Evolutionary conservation across 2,329 filamentous ascomycete genomes (phyloP), one percentile per base, ranked within the genome.

Genomic region (Fusarium bulbicola): DNA sequence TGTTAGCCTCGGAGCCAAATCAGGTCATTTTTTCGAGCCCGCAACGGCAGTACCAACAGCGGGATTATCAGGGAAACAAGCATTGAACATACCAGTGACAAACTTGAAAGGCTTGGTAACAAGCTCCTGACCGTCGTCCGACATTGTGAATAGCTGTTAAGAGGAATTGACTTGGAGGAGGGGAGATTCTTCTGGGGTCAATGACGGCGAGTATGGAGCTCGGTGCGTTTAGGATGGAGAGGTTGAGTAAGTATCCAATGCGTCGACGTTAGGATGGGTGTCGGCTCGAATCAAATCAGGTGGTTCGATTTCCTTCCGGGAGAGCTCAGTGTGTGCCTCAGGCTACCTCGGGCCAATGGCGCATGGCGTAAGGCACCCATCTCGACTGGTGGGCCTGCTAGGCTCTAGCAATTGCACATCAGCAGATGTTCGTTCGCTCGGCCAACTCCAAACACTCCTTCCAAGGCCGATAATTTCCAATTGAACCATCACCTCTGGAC

Each of bases 61-160:
- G 81, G 81, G 79, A 81, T 81, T 81, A 81, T 81, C 75, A 66
- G 67, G 62, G 46, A 52, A 60, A 53, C 45, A 70, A 60, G 53
- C 45, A 66, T 70, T 70, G 52, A 36, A 84, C 94, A 85, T 90
- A 97, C 95, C 95, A 88, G 95, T 98, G 82, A 98, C 96, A 88
- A 98, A 98, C 93, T 99, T 99, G 93, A 99, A 99, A 86, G 97
- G 97, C 92, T 98, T 99, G 87, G 95, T 98, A 79, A 89, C 88
- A 85, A 89, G 89, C 85, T 97, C 93, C 80, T 85, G 81, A 82
- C 75, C 74, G 82, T 93, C 93, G 81, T 97, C 94, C 84, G 95
- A 92, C 95, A 99, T 99, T 80, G 86, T 95, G 90, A 77, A 75
- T 76, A 80, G 77, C 80, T 80, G 80, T 73, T 62, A 64, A 30